Percentiles rank a stretch among this genome's conserved stretches.
Evolutionary conservation across 192 early-diverging fungal species (phyloP).

Genomic region (Helicostylum pulchrum): DNA sequence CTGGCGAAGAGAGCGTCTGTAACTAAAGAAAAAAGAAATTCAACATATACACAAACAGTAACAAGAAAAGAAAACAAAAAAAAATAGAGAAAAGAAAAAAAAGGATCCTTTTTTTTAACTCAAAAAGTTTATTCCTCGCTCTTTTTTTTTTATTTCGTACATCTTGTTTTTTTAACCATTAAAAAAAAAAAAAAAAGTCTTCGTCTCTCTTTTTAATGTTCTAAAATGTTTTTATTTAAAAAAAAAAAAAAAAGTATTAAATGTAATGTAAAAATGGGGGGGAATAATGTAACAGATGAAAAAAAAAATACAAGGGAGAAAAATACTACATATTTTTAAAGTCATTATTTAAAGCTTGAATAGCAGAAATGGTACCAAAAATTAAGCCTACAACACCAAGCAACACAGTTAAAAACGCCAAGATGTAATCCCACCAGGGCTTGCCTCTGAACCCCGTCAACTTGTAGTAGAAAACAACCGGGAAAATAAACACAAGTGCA

Average conservation of each 20-base stretch:
- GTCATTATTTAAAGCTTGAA: constrained; percentile 17
- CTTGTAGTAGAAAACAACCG: constrained; percentile 65
- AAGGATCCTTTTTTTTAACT: too few relatives aligned
- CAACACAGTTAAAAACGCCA: constrained; percentile 15
- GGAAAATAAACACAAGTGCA: constrained; percentile 68
- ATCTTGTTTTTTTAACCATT: too few relatives aligned
- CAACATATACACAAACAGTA: neutral
- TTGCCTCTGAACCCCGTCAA: constrained; percentile 57
- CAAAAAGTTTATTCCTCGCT: too few relatives aligned
- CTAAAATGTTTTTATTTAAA: neutral
- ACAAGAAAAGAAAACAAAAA: neutral
- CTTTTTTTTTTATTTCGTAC: too few relatives aligned
- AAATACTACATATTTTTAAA: constrained; percentile 4
- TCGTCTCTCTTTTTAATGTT: too few relatives aligned
- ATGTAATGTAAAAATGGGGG: neutral
- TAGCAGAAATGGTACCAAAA: constrained; percentile 30
- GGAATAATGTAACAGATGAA: neutral
- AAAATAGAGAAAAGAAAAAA: neutral
- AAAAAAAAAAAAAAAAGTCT: neutral
- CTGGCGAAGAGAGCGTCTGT: constrained; percentile 9
- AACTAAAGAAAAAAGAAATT: constrained; percentile 1
- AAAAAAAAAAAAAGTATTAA: neutral
- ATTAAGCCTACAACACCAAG: constrained; percentile 30
- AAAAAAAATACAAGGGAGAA: neutral
- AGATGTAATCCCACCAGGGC: constrained; percentile 12